These are phyloP conservation scores for Colletotrichum sp. DNA, from an alignment of 2,329 filamentous ascomycete genomes.

Conservation along the genomic window DNA sequence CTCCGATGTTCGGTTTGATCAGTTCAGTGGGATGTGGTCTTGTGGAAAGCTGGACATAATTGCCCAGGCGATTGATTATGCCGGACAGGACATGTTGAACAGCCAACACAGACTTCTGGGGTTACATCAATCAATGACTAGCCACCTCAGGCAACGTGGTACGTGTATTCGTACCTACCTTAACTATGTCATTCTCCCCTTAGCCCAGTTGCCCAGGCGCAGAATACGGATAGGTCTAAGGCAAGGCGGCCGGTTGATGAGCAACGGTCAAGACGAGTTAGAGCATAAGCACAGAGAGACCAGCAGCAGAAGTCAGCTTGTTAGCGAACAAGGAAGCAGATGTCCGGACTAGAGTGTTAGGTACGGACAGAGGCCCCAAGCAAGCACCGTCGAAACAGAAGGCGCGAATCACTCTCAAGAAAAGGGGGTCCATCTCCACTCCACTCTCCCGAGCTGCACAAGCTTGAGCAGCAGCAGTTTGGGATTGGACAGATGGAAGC, in stretches of 20 bases:
- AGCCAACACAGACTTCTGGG: neutral
- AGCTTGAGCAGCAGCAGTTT: neutral
- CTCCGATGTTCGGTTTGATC: neutral
- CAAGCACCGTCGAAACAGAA: constrained; percentile 16
- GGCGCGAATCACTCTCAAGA: constrained; percentile 11
- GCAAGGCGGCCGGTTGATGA: neutral
- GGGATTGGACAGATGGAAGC: neutral
- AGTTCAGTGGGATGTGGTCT: neutral
- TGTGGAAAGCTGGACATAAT: neutral
- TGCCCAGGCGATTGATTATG: neutral
- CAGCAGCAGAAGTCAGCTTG: neutral
- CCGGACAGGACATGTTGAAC: neutral
- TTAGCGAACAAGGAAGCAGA: neutral
- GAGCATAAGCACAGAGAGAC: neutral
- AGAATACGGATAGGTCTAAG: neutral
- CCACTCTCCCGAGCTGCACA: constrained; percentile 13
- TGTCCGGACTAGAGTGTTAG: constrained; percentile 2
- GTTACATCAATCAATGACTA: neutral
- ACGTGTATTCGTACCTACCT: neutral
- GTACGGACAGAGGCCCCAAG: neutral
- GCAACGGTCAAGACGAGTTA: neutral
- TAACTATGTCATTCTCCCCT: neutral
- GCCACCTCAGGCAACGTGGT: neutral
- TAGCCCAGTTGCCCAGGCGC: neutral
- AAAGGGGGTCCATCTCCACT: constrained; percentile 18